phyloP scores from a whole-genome alignment of 768 basidiomycete genomes.

The Steccherinum ochraceum region DNA sequence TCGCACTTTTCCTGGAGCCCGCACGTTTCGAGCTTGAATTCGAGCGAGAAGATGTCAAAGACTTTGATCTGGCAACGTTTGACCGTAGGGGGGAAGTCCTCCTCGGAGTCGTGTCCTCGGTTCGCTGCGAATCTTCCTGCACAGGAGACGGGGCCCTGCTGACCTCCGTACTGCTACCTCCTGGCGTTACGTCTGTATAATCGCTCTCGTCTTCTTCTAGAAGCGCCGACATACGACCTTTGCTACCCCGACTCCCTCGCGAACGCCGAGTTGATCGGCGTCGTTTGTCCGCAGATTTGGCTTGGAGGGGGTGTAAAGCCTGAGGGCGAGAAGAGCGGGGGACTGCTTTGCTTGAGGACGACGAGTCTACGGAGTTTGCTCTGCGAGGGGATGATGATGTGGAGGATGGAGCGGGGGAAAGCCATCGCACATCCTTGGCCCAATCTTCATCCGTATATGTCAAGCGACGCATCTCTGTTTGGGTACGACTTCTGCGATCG shows the following conservation, averaged over 20 bases:
- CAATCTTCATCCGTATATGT: constrained; percentile 53
- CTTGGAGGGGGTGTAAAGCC: constrained; percentile 9
- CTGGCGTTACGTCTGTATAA: constrained; percentile 14
- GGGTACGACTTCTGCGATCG: constrained; percentile 8
- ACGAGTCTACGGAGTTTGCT: neutral
- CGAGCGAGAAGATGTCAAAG: constrained; percentile 5
- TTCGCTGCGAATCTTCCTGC: constrained; percentile 5
- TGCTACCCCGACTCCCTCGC: constrained; percentile 12
- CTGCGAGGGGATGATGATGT: neutral
- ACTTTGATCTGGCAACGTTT: constrained; percentile 4
- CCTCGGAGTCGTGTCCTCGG: neutral
- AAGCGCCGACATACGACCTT: constrained; percentile 30
- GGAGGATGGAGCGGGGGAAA: constrained; percentile 28
- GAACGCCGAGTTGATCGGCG: constrained; percentile 12
- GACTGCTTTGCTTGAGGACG: neutral
- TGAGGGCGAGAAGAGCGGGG: neutral
- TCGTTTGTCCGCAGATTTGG: constrained; percentile 13
- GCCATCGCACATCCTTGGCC: constrained; percentile 65
- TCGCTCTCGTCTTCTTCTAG: constrained; percentile 34
- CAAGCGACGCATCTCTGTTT: constrained; percentile 10
- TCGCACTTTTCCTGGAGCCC: neutral
- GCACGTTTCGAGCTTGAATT: constrained; percentile 2
- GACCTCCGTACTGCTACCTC: constrained; percentile 17
- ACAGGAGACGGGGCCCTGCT: constrained; percentile 19
- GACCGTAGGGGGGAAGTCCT: constrained; percentile 3